phyloP scores from a whole-genome alignment of 2,329 filamentous ascomycete genomes.

The Cladosporium sp. region DNA sequence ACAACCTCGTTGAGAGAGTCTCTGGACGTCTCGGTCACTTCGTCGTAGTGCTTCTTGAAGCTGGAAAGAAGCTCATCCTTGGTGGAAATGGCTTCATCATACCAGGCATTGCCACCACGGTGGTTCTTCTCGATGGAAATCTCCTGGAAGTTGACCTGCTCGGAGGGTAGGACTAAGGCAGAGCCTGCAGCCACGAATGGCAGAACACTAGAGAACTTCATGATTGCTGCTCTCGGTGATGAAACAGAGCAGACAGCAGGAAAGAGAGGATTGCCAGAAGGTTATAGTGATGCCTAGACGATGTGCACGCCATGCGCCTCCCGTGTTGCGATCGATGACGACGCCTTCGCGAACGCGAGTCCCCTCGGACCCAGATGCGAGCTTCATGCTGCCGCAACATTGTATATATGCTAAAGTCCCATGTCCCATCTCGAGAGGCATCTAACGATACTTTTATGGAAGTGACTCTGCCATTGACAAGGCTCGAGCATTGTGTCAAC shows the following conservation, averaged over 20 bases:
- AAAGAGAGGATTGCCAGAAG: not conserved
- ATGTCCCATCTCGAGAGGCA: no score
- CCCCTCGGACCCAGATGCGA: not conserved
- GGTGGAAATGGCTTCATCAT: conserved; percentile 29
- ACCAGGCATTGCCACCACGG: conserved; percentile 21
- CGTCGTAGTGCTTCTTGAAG: conserved; percentile 31
- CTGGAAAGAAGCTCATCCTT: conserved; percentile 34
- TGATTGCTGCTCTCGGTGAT: conserved; percentile 29
- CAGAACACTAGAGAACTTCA: conserved; percentile 48
- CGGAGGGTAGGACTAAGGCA: conserved; percentile 52
- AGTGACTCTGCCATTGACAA: no score
- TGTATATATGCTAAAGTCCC: no score
- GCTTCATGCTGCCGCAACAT: not conserved
- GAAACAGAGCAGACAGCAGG: not conserved
- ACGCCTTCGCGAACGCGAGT: conserved; percentile 9
- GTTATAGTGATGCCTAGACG: conserved; percentile 14
- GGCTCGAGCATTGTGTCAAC: no score
- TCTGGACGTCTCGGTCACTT: conserved; percentile 25
- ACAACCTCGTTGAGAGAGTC: conserved; percentile 25
- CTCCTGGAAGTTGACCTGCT: conserved; percentile 41
- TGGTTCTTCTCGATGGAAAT: conserved; percentile 37
- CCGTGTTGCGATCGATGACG: conserved; percentile 8
- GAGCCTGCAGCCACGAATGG: conserved; percentile 47
- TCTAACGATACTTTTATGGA: no score
- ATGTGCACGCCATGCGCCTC: conserved; percentile 3